Evolutionary conservation across 2,329 filamentous ascomycete species (phyloP).

Genomic region (Venturia asperata): DNA sequence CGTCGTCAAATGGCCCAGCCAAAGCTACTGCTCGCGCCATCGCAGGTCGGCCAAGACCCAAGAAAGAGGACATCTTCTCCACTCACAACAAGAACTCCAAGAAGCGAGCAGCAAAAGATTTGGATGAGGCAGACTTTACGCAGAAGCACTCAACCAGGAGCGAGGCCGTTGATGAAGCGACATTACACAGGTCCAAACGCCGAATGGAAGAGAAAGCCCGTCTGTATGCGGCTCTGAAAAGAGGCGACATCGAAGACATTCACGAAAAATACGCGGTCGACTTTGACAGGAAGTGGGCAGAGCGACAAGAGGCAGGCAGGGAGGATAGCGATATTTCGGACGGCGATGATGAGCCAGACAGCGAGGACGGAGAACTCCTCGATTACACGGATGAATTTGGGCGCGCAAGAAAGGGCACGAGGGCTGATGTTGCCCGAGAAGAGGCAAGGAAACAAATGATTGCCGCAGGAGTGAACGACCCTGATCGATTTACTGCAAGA

Average conservation of each 20-base stretch:
- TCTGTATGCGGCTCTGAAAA: slow-evolving; percentile 82
- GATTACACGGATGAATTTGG: slow-evolving; percentile 93
- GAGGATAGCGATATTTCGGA: slow-evolving; percentile 33
- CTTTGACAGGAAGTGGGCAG: slow-evolving; percentile 94
- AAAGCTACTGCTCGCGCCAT: slow-evolving; percentile 32
- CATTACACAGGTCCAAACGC: slow-evolving; percentile 60
- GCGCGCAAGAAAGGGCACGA: slow-evolving; percentile 66
- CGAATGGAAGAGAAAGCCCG: slow-evolving; percentile 88
- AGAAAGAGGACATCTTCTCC: slow-evolving; percentile 63
- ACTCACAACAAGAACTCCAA: slow-evolving; percentile 56
- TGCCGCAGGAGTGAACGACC: slow-evolving; percentile 49
- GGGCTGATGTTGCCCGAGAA: slow-evolving; percentile 58
- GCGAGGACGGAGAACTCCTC: slow-evolving; percentile 55
- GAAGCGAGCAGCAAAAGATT: slow-evolving; percentile 56
- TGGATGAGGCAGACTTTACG: slow-evolving; percentile 48
- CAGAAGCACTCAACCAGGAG: slow-evolving; percentile 59
- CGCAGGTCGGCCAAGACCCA: slow-evolving; percentile 47
- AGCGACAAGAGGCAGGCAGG: slow-evolving; percentile 46
- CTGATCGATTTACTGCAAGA: slow-evolving; percentile 62
- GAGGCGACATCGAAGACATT: slow-evolving; percentile 65
- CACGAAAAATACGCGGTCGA: slow-evolving; percentile 67
- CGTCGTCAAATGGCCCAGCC: slow-evolving; percentile 36
- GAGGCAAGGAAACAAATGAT: slow-evolving; percentile 51
- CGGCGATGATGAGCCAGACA: slow-evolving; percentile 34
- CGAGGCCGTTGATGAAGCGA: slow-evolving; percentile 51